Evolutionary conservation across 495 filamentous ascomycete genomes (phyloP), one percentile per base, ranked within the genome.

Genomic region (Apiosordaria backusii): DNA sequence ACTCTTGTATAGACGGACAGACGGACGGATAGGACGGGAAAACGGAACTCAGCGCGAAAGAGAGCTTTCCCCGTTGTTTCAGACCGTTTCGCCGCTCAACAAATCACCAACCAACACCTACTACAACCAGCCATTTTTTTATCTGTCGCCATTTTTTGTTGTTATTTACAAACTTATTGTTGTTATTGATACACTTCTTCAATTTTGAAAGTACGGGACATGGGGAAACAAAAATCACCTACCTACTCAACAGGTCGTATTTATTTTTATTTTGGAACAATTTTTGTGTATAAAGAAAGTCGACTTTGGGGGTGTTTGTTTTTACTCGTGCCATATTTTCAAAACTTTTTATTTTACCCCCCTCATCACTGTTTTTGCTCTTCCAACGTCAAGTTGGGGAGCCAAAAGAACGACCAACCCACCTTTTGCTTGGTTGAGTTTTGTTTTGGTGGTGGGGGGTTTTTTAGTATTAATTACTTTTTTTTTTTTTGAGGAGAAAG

Each of bases 381-480:
- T 29, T 45, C 3, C 35, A 9, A 45, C n/a, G n/a, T n/a, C n/a
- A n/a, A n/a, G n/a, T 57, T 57, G 10, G 10, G 35, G 10, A 57
- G 10, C 9, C 2, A 22, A 24, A 29, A 59, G 24, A 18, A n/a
- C 57, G 26, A 1, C 26, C 10, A 16, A 27, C 57, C 57, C 57
- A 23, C 57, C 57, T 60, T 60, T 60, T 60, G 26, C 2, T 24
- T 24, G 57, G 19, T 27, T 59, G 57, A 22, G 7, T 57, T 24
- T 4, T 59, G 57, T 59, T 27, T 57, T 59, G 57, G 24, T 59
- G 24, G 16, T 35, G 4, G 4, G 22, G 26, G 0, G 35, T 0
- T 27, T 25, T 59, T 59, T 26, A 59, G 19, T 59, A 59, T 59
- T 59, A 26, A 26, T 58, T 59, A 59, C 24, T 18, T 59, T 25